Evolutionary conservation across 345 rosid species (phyloP).

Genomic region (Euphorbia peplus): DNA sequence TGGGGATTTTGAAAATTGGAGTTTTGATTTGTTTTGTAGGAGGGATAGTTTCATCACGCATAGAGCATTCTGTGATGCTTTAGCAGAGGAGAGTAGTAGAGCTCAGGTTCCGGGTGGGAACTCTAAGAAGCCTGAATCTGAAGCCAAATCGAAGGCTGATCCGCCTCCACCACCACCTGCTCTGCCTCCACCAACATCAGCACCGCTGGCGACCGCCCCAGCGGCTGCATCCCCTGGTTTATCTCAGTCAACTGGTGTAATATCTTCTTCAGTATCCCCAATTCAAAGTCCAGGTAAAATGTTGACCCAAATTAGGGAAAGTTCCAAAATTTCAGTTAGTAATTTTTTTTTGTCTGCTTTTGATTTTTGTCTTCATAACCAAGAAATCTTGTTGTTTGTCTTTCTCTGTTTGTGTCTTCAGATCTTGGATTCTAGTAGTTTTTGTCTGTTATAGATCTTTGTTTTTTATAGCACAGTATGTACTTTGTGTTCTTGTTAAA

Average conservation of each 20-base stretch:
- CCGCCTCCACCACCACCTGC: slow-evolving; percentile 30
- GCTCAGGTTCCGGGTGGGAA: slow-evolving; percentile 25
- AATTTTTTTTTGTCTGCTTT: slow-evolving; percentile 34
- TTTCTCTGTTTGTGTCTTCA: slow-evolving; percentile 10
- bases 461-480: slow-evolving; percentile 22
- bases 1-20: background rate
- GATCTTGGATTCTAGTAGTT: slow-evolving; percentile 52
- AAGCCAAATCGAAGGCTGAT: slow-evolving; percentile 20
- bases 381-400: slow-evolving; percentile 22
- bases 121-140: slow-evolving; percentile 14
- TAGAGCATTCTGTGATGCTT: slow-evolving; percentile 89
- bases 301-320: slow-evolving; percentile 12
- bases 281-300: slow-evolving; percentile 48
- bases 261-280: slow-evolving; percentile 46
- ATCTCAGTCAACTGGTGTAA: slow-evolving; percentile 34
- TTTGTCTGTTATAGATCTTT: slow-evolving; percentile 63
- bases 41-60: slow-evolving; percentile 94
- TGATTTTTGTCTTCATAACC: slow-evolving; percentile 29
- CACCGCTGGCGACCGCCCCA: slow-evolving; percentile 11
- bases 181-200: slow-evolving; percentile 4
- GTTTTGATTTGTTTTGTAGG: slow-evolving; percentile 36
- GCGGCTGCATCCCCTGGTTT: slow-evolving; percentile 14
- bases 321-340: slow-evolving; percentile 7
- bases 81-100: slow-evolving; percentile 78
- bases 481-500: background rate